Evolutionary conservation across 768 basidiomycete genomes (phyloP), one percentile per base, ranked within the genome.

Genomic region (Chiua virens): DNA sequence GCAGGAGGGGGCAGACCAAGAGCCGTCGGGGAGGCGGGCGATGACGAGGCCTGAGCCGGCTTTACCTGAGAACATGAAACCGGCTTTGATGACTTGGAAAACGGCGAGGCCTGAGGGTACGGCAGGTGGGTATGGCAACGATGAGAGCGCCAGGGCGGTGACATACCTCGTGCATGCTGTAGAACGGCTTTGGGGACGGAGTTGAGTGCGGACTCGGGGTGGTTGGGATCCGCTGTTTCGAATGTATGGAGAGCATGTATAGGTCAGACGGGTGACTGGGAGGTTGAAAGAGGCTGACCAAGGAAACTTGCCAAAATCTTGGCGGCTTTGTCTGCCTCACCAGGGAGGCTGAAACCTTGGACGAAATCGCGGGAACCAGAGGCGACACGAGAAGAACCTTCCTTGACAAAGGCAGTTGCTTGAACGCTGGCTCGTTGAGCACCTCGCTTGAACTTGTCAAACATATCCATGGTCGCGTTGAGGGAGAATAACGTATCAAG

Each of bases 1-100:
- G 73, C 95, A 98, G 21, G 90, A 93, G 4, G 96, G 96, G 1
- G 96, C 96, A 42, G 89, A 92, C 93, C 93, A 97, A 10, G 92
- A 93, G 59, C 96, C 96, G 63, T 98, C 94, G 9, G 91, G 89
- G 39, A 95, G 80, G 13, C 93, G 86, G 18, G 93, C 89, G 64
- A 97, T 88, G 71, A 98, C 91, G 56, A 96, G 70, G 14, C 95
- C 95, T 1, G 91, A 93, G 41, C 95, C 95, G 1, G 90, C 92
- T 72, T 94, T 96, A 42, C 92, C 95, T 11, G 89, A 92, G 78
- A 96, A 95, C 47, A 95, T 83, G 75, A 98, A 96, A 3, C 95
- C 93, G 5, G 92, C 91, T 71, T 92, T 90, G 68, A 97, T 73
- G 14, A 97, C 92, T 61, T 92, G 89, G 79, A 97, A 98, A 58